phyloP scores from a whole-genome alignment of 495 filamentous ascomycete species.

The Saxophila tyrrhenica region DNA sequence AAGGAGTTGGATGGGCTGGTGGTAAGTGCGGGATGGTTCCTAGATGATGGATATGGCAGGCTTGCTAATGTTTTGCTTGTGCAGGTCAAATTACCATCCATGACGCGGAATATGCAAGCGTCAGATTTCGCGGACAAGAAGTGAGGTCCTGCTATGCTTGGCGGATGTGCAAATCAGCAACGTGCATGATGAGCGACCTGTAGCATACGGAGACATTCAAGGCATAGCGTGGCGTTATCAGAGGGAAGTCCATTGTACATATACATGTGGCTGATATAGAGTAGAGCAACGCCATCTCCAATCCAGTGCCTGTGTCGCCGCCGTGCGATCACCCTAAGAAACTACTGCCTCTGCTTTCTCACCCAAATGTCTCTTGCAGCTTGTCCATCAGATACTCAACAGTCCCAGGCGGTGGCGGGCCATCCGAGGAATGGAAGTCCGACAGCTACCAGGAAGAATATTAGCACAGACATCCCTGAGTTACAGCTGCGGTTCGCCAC shows the following conservation, averaged over 20 bases:
- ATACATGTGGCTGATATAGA: neutral
- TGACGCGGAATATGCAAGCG: conserved; percentile 93
- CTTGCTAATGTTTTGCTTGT: neutral
- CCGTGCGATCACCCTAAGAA: neutral
- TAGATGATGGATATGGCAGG: neutral
- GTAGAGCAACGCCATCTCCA: neutral
- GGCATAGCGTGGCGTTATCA: conserved; percentile 15
- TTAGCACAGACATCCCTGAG: neutral
- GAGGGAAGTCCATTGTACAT: neutral
- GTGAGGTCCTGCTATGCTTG: neutral
- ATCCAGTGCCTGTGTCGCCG: neutral
- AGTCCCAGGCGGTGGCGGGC: neutral
- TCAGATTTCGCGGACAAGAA: conserved; percentile 66
- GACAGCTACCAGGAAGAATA: neutral
- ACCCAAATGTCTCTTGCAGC: neutral
- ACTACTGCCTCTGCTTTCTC: neutral
- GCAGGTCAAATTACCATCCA: conserved; percentile 55
- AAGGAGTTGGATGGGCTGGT: conserved; percentile 78
- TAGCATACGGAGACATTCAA: neutral
- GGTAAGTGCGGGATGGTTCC: conserved; percentile 33
- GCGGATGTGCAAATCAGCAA: neutral
- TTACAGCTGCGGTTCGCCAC: neutral
- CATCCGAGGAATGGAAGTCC: neutral
- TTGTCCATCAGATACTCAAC: neutral
- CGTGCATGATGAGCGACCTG: neutral